A percentile compares a stretch with the other conserved stretches of the same genome.
Evolutionary conservation across 2,329 filamentous ascomycete genomes (phyloP).

Genomic region (Aspergillus proliferans): DNA sequence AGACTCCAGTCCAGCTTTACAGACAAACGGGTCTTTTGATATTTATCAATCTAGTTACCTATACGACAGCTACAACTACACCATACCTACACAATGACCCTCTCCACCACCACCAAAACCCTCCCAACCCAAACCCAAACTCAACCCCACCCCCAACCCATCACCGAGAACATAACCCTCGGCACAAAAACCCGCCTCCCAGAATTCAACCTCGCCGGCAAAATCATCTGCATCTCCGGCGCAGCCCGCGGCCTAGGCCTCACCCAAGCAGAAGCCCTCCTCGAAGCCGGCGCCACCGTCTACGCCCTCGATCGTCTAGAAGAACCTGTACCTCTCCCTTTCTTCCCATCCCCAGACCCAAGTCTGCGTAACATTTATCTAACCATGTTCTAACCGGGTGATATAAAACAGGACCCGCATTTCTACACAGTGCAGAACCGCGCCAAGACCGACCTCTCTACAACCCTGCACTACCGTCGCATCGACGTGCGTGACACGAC

Average conservation of each 20-base stretch:
- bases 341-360: neutral
- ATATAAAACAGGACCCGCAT: slow-evolving; percentile 40
- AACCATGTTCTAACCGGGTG: neutral
- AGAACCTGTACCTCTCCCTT: slow-evolving; percentile 26
- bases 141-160: no score
- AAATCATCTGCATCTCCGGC: slow-evolving; percentile 65
- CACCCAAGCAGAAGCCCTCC: slow-evolving; percentile 63
- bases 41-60: no score
- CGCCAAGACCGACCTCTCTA: slow-evolving; percentile 55
- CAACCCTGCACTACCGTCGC: slow-evolving; percentile 61
- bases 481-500: slow-evolving; percentile 72
- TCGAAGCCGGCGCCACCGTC: slow-evolving; percentile 65
- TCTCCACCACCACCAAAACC: no score
- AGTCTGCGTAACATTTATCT: neutral
- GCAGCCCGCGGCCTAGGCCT: slow-evolving; percentile 68
- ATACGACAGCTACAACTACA: no score
- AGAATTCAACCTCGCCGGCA: slow-evolving; percentile 69
- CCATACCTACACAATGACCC: no score
- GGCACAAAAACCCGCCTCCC: slow-evolving; percentile 46
- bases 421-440: slow-evolving; percentile 61
- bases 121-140: no score
- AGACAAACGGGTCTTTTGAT: no score
- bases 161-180: slow-evolving; percentile 5
- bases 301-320: slow-evolving; percentile 41
- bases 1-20: no score